Evolutionary conservation across 106 monocot species (phyloP).

Genomic region (Acorus gramineus): DNA sequence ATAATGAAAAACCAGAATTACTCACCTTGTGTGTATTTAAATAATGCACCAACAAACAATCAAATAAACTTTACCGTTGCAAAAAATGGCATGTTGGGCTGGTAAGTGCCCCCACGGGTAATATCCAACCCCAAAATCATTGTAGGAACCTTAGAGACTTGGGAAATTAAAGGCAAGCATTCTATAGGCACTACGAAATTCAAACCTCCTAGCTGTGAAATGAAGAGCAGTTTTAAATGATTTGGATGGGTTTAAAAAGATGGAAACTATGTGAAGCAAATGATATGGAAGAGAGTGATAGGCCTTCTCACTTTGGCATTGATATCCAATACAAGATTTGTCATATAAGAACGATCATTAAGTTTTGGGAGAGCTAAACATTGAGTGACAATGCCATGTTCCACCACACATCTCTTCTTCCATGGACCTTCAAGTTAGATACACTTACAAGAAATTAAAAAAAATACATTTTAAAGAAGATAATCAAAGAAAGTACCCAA

Average conservation of each 20-base stretch:
- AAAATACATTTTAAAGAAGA: neutral
- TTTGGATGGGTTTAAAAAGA: neutral
- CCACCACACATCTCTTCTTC: conserved; percentile 75
- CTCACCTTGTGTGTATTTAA: neutral
- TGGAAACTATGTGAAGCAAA: neutral
- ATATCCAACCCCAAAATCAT: conserved; percentile 40
- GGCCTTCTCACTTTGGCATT: conserved; percentile 60
- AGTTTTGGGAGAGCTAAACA: conserved; percentile 66
- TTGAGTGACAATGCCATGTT: conserved; percentile 81
- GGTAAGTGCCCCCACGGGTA: conserved; percentile 50
- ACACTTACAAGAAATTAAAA: too few species aligned
- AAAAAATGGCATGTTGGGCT: conserved; percentile 55
- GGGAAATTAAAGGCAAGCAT: conserved; percentile 17
- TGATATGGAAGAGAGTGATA: neutral
- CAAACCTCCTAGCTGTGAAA: conserved; percentile 69
- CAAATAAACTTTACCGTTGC: conserved; percentile 36
- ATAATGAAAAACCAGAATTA: neutral
- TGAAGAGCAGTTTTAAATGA: neutral
- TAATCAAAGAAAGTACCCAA: too few species aligned
- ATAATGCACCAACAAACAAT: too few species aligned
- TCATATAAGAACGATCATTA: conserved; percentile 65
- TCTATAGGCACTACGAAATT: conserved; percentile 66
- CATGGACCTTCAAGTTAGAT: conserved; percentile 56
- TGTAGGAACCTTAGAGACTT: conserved; percentile 15
- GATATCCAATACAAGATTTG: conserved; percentile 81